phyloP scores from a whole-genome alignment of 2,329 filamentous ascomycete genomes.

The Alternaria triticimaculans region DNA sequence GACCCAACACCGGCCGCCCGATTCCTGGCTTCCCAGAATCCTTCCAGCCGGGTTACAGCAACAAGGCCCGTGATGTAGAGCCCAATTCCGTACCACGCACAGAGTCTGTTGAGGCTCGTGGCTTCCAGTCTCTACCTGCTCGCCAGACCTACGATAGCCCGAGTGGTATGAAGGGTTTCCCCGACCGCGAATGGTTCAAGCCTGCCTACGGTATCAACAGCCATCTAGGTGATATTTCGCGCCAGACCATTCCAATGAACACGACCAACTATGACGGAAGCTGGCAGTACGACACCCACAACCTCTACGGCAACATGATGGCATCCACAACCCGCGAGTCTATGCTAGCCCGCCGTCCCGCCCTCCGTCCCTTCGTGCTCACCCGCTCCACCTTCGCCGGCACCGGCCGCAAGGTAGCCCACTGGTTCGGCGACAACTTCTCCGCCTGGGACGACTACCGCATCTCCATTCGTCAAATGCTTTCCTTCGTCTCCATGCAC shows the following conservation, averaged over 20 bases:
- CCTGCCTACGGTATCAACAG: constrained; percentile 72
- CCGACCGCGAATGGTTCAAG: constrained; percentile 67
- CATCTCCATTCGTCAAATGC: constrained; percentile 51
- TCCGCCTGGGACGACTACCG: constrained; percentile 55
- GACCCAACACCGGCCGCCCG: constrained; percentile 64
- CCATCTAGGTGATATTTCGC: constrained; percentile 56
- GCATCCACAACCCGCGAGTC: constrained; percentile 68
- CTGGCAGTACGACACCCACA: constrained; percentile 77
- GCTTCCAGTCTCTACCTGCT: constrained; percentile 1
- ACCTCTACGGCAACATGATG: constrained; percentile 80
- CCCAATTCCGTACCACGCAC: neutral
- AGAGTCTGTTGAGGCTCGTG: neutral
- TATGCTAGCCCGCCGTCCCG: constrained; percentile 70
- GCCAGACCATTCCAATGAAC: constrained; percentile 67
- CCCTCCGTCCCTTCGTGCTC: constrained; percentile 71
- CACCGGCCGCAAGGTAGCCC: constrained; percentile 65
- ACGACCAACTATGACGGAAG: constrained; percentile 72
- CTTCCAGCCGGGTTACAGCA: constrained; percentile 64
- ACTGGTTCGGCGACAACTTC: constrained; percentile 67
- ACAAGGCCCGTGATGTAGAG: constrained; percentile 7
- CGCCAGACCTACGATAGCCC: constrained; percentile 30
- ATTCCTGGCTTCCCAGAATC: constrained; percentile 72
- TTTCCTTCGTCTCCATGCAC: constrained; percentile 56
- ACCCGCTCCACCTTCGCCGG: constrained; percentile 79
- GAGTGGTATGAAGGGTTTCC: constrained; percentile 62